A percentile compares a stretch with the other conserved stretches of the same genome.
Conservation (phyloP, 106 monocot genomes). For the Phalaenopsis equestris region DNA sequence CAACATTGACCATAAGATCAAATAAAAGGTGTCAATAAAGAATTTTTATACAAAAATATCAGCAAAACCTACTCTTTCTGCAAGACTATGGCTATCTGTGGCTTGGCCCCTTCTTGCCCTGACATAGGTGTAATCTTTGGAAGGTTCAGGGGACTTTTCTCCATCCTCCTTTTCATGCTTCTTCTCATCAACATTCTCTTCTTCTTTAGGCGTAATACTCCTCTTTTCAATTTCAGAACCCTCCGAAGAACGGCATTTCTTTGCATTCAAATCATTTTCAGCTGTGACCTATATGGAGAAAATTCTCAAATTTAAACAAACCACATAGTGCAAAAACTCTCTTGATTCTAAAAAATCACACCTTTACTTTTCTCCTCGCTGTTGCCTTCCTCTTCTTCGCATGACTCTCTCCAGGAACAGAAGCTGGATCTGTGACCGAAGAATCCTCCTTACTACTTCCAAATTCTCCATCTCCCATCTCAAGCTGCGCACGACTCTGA, state of each 20-base stretch:
- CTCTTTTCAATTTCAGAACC: slow-evolving; percentile 11
- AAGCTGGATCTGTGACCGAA: slow-evolving; percentile 35
- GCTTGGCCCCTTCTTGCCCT: slow-evolving; percentile 84
- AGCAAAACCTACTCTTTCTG: slow-evolving; percentile 43
- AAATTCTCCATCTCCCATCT: slow-evolving; percentile 16
- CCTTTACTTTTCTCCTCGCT: slow-evolving; percentile 43
- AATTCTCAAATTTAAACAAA: not conserved
- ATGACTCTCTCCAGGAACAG: slow-evolving; percentile 19
- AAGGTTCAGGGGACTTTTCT: slow-evolving; percentile 30
- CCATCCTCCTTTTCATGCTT: slow-evolving; percentile 30
- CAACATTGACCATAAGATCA: not conserved
- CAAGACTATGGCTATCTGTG: slow-evolving; percentile 85
- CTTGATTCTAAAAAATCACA: not conserved
- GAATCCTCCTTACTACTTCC: slow-evolving; percentile 30
- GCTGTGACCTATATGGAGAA: slow-evolving; percentile 13
- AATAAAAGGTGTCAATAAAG: not conserved
- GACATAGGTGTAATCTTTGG: slow-evolving; percentile 77
- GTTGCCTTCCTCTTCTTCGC: slow-evolving; percentile 44
- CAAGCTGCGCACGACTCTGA: not conserved
- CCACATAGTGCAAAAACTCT: not conserved
- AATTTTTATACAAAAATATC: not conserved
- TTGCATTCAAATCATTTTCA: slow-evolving; percentile 20
- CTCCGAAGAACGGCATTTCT: slow-evolving; percentile 24
- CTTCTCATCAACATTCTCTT: slow-evolving; percentile 17
- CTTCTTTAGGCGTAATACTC: slow-evolving; percentile 18